Base-by-base conservation (phyloP, 1,284 basidiomycete genomes). In the Ganoderma multipileum region DNA sequence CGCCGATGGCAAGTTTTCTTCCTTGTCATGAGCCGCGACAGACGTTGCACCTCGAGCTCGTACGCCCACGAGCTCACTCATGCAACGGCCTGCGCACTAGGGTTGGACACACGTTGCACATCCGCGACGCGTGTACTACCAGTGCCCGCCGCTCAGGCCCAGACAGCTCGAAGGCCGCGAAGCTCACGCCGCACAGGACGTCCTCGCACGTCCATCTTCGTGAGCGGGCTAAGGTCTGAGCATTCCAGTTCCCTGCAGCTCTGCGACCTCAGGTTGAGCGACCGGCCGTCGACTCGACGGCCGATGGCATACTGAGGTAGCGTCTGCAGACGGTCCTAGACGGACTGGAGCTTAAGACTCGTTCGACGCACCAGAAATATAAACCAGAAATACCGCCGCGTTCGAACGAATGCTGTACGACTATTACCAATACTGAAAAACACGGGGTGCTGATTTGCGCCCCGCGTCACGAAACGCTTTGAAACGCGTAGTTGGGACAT, bases 221-320 rank as follows among this genome's bases (percentile, higher is more conserved):
- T 64, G 66, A 26, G 59, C 68, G 67, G 41, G 26, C 61, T 47
- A 63, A 61, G 57, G 36, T 55, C 41, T 42, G 44, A 38, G 60
- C 41, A 28, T 57, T 57, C 54, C 28, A 57, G 33, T 30, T 30
- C 33, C 33, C 54, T 57, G 44, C 9, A 47, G 44, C 44, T 20
- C 44, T 47, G 44, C 8, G 9, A n/a, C n/a, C 44, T 47, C 44
- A 33, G 33, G n/a, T 47, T 47, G 44, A 47, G n/a, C n/a, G 44
- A 11, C n/a, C 1, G 44, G 18, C 42, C 42, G 42, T 42, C 42
- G 6, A 18, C 2, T 18, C 7, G 44, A 47, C 44, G 44, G 44
- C n/a, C 44, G 20, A 8, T 33, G 44, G 8, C 11, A 20, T 47
- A 47, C 20, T n/a, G 44, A 23, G 44, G 20, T n/a, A 9, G 20